Conservation (phyloP, 371 early-diverging fungal genomes). For the Mucor velutinosus region DNA sequence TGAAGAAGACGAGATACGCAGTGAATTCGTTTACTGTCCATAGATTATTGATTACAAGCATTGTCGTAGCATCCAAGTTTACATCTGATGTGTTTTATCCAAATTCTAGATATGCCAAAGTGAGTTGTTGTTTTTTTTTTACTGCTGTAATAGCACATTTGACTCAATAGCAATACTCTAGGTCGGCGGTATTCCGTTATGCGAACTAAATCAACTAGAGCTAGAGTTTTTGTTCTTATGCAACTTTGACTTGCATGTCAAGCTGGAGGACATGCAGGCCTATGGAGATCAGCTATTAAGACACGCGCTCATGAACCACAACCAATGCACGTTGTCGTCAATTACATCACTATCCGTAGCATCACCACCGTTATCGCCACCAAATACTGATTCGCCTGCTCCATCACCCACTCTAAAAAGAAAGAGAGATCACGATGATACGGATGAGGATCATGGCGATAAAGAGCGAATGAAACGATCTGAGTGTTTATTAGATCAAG, state of each 20-base stretch:
- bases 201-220: conserved; percentile 87
- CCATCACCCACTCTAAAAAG: not conserved
- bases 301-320: conserved; percentile 21
- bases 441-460: not conserved
- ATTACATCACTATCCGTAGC: not conserved
- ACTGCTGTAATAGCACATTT: not conserved
- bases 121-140: conserved; percentile 20
- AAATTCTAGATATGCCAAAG: conserved; percentile 76
- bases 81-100: conserved; percentile 79
- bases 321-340: not conserved
- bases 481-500: not conserved
- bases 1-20: conserved; percentile 45
- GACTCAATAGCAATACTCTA: conserved; percentile 8
- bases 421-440: conserved; percentile 1
- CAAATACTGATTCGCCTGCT: not conserved
- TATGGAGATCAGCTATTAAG: conserved; percentile 64
- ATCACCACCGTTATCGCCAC: conserved; percentile 7
- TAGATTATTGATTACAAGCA: conserved; percentile 76
- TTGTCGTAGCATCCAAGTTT: conserved; percentile 85
- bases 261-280: conserved; percentile 69
- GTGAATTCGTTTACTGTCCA: conserved; percentile 81
- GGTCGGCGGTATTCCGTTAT: conserved; percentile 86
- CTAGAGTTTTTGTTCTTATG: conserved; percentile 86
- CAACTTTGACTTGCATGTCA: conserved; percentile 79
- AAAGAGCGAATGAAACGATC: not conserved